Conservation (phyloP, 768 basidiomycete genomes). For the Boletus pseudo-olivaceus region DNA sequence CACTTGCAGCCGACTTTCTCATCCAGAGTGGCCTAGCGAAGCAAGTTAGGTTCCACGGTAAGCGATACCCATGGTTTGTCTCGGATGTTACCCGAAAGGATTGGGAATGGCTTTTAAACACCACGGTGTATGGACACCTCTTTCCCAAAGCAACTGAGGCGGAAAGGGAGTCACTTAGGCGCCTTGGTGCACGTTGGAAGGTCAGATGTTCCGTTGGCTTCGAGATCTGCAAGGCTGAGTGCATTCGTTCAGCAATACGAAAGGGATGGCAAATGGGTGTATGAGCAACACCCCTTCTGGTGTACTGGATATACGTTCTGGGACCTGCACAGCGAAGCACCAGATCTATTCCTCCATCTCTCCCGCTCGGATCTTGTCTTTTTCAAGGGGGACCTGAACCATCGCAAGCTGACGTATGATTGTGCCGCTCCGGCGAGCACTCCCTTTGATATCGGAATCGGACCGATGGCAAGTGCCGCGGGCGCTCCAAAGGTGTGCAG, state of each 20-base stretch:
- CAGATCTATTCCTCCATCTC: constrained; percentile 89
- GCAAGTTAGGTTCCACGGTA: constrained; percentile 91
- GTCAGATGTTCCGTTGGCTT: constrained; percentile 31
- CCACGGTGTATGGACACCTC: constrained; percentile 87
- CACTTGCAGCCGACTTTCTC: constrained; percentile 77
- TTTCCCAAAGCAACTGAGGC: constrained; percentile 80
- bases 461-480: constrained; percentile 83
- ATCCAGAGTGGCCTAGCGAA: constrained; percentile 84
- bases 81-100: constrained; percentile 92
- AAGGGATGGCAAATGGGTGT: constrained; percentile 88
- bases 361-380: constrained; percentile 85
- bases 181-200: constrained; percentile 89
- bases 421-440: constrained; percentile 84
- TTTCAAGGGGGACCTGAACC: constrained; percentile 95
- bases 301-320: constrained; percentile 96
- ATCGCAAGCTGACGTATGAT: constrained; percentile 86
- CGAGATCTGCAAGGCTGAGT: constrained; percentile 1
- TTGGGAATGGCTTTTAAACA: constrained; percentile 89
- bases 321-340: constrained; percentile 80
- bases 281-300: constrained; percentile 94
- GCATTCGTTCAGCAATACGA: constrained; percentile 67
- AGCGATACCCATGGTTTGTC: constrained; percentile 93
- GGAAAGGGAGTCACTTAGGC: constrained; percentile 76
- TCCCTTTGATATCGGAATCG: constrained; percentile 87
- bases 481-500: constrained; percentile 87